Evolutionary conservation across 2,329 filamentous ascomycete species (phyloP).

Genomic region (Fusarium torulosum): DNA sequence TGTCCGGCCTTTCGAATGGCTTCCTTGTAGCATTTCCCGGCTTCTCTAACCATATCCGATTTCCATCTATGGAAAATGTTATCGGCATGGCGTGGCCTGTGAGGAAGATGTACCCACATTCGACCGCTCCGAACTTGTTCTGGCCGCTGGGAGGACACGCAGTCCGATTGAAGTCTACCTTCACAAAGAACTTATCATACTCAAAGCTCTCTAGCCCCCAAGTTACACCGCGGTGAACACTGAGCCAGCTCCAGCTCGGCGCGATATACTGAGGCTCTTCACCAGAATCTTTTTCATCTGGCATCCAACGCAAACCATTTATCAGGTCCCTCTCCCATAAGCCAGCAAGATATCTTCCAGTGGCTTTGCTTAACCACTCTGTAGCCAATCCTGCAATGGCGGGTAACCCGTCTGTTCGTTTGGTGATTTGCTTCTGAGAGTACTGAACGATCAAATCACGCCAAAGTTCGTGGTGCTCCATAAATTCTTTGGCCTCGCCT

Average conservation of each 20-base stretch:
- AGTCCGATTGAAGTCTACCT: constrained; percentile 23
- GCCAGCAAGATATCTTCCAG: constrained; percentile 45
- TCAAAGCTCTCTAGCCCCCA: constrained; percentile 36
- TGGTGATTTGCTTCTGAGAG: constrained; percentile 41
- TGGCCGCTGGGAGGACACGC: constrained; percentile 14
- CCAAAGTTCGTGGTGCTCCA: constrained; percentile 41
- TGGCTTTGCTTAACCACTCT: constrained; percentile 29
- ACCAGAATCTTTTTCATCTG: constrained; percentile 20
- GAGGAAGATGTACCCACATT: constrained; percentile 39
- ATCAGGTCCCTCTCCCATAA: constrained; percentile 44
- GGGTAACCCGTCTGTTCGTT: constrained; percentile 40
- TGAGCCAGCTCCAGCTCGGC: constrained; percentile 48
- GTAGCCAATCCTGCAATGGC: constrained; percentile 45
- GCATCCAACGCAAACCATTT: constrained; percentile 37
- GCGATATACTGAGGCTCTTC: constrained; percentile 21
- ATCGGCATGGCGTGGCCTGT: constrained; percentile 31
- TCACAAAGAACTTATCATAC: constrained; percentile 25
- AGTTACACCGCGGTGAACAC: constrained; percentile 39
- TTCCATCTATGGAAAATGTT: constrained; percentile 4
- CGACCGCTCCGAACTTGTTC: constrained; percentile 39
- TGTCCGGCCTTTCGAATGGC: constrained; percentile 32
- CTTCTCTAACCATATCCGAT: constrained; percentile 22
- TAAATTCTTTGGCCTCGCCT: constrained; percentile 15
- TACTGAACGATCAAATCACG: constrained; percentile 44
- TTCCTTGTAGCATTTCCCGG: neutral